phyloP scores from a whole-genome alignment of 108 stramenopile genomes.

The Schizochytrium sp. region DNA sequence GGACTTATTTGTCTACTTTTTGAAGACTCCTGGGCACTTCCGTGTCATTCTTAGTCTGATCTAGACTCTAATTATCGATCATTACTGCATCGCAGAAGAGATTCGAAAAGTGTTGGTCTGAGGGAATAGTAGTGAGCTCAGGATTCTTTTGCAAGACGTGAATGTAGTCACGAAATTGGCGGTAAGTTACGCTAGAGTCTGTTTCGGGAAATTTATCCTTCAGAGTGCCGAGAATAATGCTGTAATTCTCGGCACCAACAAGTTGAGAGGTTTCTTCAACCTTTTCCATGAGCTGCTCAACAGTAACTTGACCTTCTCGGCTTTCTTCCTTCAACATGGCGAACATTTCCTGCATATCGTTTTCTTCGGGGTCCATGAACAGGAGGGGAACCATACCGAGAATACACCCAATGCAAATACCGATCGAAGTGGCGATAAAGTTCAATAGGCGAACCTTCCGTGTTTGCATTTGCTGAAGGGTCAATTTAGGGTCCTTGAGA shows the following conservation, averaged over 20 bases:
- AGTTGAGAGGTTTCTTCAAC: not conserved
- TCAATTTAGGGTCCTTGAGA: conserved; percentile 81
- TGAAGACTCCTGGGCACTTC: too few relatives aligned
- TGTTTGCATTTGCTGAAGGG: conserved; percentile 79
- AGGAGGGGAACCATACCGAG: conserved; percentile 95
- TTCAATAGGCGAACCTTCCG: conserved; percentile 29
- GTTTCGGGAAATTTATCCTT: not conserved
- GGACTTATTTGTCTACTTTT: too few relatives aligned
- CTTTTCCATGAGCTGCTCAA: conserved; percentile 12
- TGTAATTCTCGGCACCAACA: not conserved
- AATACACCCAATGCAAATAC: conserved; percentile 90
- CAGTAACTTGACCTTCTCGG: not conserved
- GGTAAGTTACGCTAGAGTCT: not conserved
- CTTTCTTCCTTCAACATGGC: conserved; percentile 33
- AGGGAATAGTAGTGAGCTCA: not conserved
- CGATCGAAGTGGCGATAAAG: conserved; percentile 70
- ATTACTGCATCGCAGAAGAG: conserved; percentile 6
- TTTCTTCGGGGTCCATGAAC: conserved; percentile 75
- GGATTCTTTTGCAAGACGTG: not conserved
- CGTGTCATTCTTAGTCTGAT: too few relatives aligned
- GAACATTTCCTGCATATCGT: conserved; percentile 56
- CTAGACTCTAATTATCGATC: not conserved
- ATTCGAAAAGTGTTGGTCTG: conserved; percentile 1
- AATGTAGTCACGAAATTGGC: conserved; percentile 20
- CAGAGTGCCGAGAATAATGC: not conserved